A percentile compares a stretch with the other conserved stretches of the same genome.
Conservation (phyloP, 2,329 filamentous ascomycete genomes). For the Exophiala lecanii-corni region DNA sequence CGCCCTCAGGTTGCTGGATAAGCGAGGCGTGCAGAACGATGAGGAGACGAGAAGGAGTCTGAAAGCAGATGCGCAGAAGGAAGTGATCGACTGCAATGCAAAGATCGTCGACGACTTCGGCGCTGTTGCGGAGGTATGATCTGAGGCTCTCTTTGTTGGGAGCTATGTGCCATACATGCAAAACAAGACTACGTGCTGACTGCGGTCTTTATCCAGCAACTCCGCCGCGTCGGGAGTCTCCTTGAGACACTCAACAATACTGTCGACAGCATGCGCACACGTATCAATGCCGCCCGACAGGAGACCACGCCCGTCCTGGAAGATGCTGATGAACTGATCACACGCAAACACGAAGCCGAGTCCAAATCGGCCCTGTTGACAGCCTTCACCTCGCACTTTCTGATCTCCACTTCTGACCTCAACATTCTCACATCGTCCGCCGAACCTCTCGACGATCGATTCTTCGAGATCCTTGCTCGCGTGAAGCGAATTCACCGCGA, state of each 20-base stretch:
- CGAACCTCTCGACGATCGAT: constrained; percentile 78
- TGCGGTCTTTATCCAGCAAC: constrained; percentile 61
- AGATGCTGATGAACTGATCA: constrained; percentile 70
- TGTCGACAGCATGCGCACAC: constrained; percentile 73
- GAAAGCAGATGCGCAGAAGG: constrained; percentile 62
- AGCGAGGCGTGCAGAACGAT: constrained; percentile 65
- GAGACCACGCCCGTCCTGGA: constrained; percentile 70
- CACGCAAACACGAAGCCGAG: constrained; percentile 68
- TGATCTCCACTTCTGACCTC: constrained; percentile 76
- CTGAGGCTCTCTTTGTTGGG: neutral
- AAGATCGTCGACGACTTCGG: constrained; percentile 85
- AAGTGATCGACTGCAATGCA: constrained; percentile 89
- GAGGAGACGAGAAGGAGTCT: constrained; percentile 73
- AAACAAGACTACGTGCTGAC: too few relatives aligned
- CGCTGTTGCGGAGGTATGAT: constrained; percentile 70
- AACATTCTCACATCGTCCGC: constrained; percentile 69
- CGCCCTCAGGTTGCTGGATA: constrained; percentile 72
- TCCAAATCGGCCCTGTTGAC: constrained; percentile 75
- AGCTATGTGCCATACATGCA: too few relatives aligned
- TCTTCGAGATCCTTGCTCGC: constrained; percentile 71
- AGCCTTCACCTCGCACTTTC: constrained; percentile 76
- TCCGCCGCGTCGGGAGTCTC: constrained; percentile 74
- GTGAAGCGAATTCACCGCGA: constrained; percentile 85
- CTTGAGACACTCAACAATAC: constrained; percentile 73
- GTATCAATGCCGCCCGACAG: constrained; percentile 68